Conservation (phyloP, 2,329 filamentous ascomycete genomes). For the Cordyceps militaris region DNA sequence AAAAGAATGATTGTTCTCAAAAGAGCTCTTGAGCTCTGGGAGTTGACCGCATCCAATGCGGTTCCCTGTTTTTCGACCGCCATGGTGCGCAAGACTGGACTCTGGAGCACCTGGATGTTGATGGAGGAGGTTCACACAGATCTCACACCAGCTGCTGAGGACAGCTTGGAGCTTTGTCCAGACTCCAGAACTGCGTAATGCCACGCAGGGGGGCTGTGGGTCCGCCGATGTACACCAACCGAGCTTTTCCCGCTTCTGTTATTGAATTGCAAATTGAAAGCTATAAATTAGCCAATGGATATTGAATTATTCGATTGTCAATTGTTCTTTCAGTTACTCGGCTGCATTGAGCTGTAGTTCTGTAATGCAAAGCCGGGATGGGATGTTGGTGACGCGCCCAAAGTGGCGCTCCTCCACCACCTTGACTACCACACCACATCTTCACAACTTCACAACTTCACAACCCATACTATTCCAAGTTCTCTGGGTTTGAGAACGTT, state of each 20-base stretch:
- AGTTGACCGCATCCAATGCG: conserved; percentile 65
- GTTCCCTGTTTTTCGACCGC: conserved; percentile 40
- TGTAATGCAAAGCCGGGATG: not conserved
- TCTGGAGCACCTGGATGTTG: conserved; percentile 23
- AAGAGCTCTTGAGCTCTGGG: conserved; percentile 74
- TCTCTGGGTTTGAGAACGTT: too few species aligned
- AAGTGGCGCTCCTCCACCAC: too few species aligned
- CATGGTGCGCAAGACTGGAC: conserved; percentile 32
- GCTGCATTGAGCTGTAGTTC: not conserved
- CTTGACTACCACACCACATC: too few species aligned
- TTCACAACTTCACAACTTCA: too few species aligned
- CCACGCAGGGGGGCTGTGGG: conserved; percentile 17
- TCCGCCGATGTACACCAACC: conserved; percentile 16
- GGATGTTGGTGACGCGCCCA: too few species aligned
- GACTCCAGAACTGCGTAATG: conserved; percentile 12
- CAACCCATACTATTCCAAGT: too few species aligned
- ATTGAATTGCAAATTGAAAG: not conserved
- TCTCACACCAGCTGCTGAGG: conserved; percentile 24
- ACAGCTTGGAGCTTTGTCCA: conserved; percentile 38
- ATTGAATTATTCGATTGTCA: not conserved
- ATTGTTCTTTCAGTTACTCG: not conserved
- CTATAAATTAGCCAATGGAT: not conserved
- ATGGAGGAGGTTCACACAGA: conserved; percentile 22
- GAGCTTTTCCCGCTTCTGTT: conserved; percentile 11
- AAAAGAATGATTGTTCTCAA: conserved; percentile 83